Evolutionary conservation across 768 basidiomycete species (phyloP), one percentile per base, ranked within the genome.

Genomic region (Xerocomus potaroensis): DNA sequence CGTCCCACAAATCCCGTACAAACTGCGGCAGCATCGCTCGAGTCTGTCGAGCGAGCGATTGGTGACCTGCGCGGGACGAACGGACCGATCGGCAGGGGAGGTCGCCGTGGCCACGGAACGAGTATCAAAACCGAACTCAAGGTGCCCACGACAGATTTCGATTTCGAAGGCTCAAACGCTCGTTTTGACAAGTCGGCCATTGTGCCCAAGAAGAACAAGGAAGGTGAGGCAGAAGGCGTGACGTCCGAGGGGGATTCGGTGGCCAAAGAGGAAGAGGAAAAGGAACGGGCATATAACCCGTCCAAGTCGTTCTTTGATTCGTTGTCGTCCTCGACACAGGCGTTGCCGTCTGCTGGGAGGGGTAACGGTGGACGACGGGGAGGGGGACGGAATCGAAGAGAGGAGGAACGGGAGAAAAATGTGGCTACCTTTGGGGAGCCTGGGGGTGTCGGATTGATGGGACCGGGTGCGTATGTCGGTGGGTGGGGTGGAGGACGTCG

Each of bases 351-450:
- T 3, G 55, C 60, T 1, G 38, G 54, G 16, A 62, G 72, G 22
- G 72, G 72, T 14, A 69, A 74, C 3, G 69, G 68, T 30, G 67
- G 72, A 6, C 59, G 76, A 34, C 60, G 74, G 0, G 73, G 75
- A 5, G 74, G 67, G 0, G 87, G 83, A 1, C 71, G 83, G 43
- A 87, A 80, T 55, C 74, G 88, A 55, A 68, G 89, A 35, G 88
- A 91, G 55, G 90, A 91, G 56, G 89, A 91, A 61, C 68, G 89
- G 49, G 87, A 89, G 65, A 80, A 78, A 65, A 91, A 91, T 57
- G 80, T 91, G 8, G 84, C 85, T 24, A 91, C 89, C 8, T 92
- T 92, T 72, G 90, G 89, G 3, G 89, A 91, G 62, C 81, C 88
- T 8, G 87, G 87, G 10, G 84, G 84, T 39, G 78, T 86, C 15